Evolutionary conservation across 106 monocot genomes (phyloP).

Genomic region (Agapanthus africanus): DNA sequence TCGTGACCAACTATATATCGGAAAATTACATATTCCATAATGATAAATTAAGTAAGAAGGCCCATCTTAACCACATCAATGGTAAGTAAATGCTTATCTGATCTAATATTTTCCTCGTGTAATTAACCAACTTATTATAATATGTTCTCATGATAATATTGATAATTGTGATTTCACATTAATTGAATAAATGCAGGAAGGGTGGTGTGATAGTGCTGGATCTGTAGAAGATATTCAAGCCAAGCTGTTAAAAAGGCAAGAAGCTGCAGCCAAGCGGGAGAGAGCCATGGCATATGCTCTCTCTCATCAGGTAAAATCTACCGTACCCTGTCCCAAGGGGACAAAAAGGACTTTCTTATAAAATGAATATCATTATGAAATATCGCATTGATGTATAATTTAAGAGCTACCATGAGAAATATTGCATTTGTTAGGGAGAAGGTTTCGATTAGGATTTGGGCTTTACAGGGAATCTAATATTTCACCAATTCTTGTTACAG

Average conservation of each 20-base stretch:
- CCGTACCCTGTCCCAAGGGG: no score
- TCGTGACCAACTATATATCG: no score
- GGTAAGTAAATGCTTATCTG: not conserved
- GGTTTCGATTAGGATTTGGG: not conserved
- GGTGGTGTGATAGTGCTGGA: conserved; percentile 89
- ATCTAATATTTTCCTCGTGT: not conserved
- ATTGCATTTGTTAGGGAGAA: not conserved
- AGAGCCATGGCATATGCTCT: conserved; percentile 96
- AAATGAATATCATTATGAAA: not conserved
- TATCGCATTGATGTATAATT: not conserved
- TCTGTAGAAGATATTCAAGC: conserved; percentile 88
- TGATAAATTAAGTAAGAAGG: no score
- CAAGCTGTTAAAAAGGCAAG: conserved; percentile 77
- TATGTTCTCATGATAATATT: not conserved
- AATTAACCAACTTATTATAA: not conserved
- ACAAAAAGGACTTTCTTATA: not conserved
- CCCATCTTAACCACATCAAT: not conserved
- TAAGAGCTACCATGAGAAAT: not conserved
- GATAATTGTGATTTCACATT: no score
- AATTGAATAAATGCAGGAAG: no score
- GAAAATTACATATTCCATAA: no score
- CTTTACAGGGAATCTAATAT: not conserved
- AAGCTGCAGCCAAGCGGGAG: conserved; percentile 92
- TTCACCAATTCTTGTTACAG: not conserved
- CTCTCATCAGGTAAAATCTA: conserved; percentile 60